A percentile compares a stretch with the other conserved stretches of the same genome.
Evolutionary conservation across 1,284 basidiomycete species (phyloP).

Genomic region (Papiliotrema nemorosa): DNA sequence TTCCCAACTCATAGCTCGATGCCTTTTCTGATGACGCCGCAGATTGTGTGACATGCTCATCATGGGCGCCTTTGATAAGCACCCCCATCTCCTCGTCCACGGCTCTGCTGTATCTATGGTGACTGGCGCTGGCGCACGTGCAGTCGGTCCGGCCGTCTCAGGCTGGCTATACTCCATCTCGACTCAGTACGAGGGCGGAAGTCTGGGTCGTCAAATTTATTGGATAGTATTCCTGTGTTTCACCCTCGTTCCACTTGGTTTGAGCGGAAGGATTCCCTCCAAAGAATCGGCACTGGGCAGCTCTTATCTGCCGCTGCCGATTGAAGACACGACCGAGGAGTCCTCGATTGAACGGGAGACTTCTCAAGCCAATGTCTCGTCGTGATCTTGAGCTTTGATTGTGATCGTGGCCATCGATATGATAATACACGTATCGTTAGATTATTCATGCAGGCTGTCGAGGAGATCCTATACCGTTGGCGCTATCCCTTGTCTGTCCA

Average conservation of each 20-base stretch:
- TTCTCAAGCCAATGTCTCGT: too few species aligned
- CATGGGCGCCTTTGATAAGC: slow-evolving; percentile 19
- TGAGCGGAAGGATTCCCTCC: too few species aligned
- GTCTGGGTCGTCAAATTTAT: slow-evolving; percentile 20
- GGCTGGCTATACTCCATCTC: slow-evolving; percentile 30
- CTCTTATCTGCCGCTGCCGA: too few species aligned
- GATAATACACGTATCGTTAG: too few species aligned
- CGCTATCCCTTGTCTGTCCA: too few species aligned
- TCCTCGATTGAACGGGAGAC: too few species aligned
- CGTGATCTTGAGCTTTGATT: too few species aligned
- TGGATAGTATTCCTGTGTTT: slow-evolving; percentile 19
- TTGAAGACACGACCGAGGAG: too few species aligned
- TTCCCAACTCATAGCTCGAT: neutral
- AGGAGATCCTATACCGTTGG: too few species aligned
- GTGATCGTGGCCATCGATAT: too few species aligned
- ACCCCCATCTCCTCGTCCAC: slow-evolving; percentile 23
- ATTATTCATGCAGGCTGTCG: too few species aligned
- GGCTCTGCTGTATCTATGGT: slow-evolving; percentile 22
- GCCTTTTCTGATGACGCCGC: neutral
- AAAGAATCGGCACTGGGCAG: too few species aligned
- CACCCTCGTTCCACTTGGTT: slow-evolving; percentile 10
- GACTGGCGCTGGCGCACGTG: slow-evolving; percentile 19
- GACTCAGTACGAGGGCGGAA: slow-evolving; percentile 13
- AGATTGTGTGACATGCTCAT: slow-evolving; percentile 21
- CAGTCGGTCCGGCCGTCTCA: slow-evolving; percentile 17